Conservation (phyloP, 2,329 filamentous ascomycete species). For the Stachybotrys echinatus region DNA sequence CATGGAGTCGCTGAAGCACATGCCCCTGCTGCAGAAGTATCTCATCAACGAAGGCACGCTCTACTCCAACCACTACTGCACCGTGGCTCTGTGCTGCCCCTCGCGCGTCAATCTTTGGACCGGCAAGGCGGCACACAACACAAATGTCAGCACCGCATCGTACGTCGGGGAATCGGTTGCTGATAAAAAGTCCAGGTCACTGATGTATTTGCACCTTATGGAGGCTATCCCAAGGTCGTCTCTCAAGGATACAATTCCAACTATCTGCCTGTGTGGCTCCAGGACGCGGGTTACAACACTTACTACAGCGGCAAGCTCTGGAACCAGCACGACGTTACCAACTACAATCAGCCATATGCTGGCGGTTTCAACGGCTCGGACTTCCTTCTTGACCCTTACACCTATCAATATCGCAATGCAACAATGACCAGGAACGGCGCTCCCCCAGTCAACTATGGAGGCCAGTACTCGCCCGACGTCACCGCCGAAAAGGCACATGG, state of each 20-base stretch:
- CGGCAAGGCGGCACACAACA: constrained; percentile 58
- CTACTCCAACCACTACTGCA: constrained; percentile 49
- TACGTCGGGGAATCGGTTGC: too few relatives aligned
- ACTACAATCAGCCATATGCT: constrained; percentile 44
- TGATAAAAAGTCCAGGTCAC: too few relatives aligned
- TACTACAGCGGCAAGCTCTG: constrained; percentile 51
- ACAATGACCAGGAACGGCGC: constrained; percentile 58
- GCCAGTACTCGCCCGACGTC: constrained; percentile 48
- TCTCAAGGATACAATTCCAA: constrained; percentile 41
- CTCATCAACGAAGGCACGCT: constrained; percentile 46
- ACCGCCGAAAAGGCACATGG: constrained; percentile 43
- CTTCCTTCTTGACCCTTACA: constrained; percentile 59
- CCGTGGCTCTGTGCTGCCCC: constrained; percentile 50
- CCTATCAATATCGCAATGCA: constrained; percentile 63
- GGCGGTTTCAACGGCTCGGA: constrained; percentile 51
- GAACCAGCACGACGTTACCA: constrained; percentile 41
- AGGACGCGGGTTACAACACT: constrained; percentile 43
- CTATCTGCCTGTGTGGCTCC: constrained; percentile 46
- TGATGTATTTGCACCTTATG: constrained; percentile 38
- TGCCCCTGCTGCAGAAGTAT: constrained; percentile 44
- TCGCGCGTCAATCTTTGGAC: constrained; percentile 55
- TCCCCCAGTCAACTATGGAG: constrained; percentile 43
- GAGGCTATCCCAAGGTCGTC: constrained; percentile 43
- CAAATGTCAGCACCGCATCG: too few relatives aligned
- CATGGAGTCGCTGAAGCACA: constrained; percentile 49